Conservation (phyloP, 139 green algal species). For the Chlamydomonas applanata region DNA sequence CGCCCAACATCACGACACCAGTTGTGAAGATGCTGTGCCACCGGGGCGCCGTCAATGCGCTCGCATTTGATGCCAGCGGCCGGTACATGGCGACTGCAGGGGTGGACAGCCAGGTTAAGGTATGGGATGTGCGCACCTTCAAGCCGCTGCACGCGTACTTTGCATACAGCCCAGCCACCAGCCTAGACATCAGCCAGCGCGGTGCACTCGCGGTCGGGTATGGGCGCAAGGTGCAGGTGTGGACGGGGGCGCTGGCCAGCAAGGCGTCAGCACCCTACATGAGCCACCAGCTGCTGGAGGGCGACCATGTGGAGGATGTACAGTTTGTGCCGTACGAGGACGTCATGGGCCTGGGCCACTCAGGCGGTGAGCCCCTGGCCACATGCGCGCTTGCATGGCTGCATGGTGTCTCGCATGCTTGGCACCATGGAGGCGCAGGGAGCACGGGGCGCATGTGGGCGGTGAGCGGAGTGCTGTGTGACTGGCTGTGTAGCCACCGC, state of each 20-base stretch:
- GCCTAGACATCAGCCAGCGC: conserved; percentile 88
- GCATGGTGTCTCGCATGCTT: too few species aligned
- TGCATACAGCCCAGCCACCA: conserved; percentile 61
- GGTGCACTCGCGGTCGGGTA: conserved; percentile 87
- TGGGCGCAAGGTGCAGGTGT: conserved; percentile 76
- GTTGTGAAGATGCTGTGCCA: conserved; percentile 94
- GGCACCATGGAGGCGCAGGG: too few species aligned
- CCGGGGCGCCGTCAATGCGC: conserved; percentile 64
- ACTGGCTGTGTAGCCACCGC: too few species aligned
- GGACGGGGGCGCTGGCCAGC: conserved; percentile 78
- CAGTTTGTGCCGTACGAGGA: conserved; percentile 91
- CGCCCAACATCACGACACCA: conserved; percentile 85
- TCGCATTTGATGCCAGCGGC: conserved; percentile 78
- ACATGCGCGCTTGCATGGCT: too few species aligned
- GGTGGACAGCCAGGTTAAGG: conserved; percentile 76
- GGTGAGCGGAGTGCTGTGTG: too few species aligned
- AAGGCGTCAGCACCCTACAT: conserved; percentile 91
- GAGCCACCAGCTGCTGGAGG: conserved; percentile 62
- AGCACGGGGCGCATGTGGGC: too few species aligned
- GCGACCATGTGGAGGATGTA: conserved; percentile 45
- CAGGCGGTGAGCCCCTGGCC: conserved; percentile 18
- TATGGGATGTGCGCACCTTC: conserved; percentile 92
- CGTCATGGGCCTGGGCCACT: conserved; percentile 81
- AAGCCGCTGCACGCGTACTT: conserved; percentile 89
- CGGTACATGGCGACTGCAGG: conserved; percentile 86